Evolutionary conservation across 371 early-diverging fungal genomes (phyloP), one percentile per base, ranked within the genome.

Genomic region (Syncephalastrum sp.): DNA sequence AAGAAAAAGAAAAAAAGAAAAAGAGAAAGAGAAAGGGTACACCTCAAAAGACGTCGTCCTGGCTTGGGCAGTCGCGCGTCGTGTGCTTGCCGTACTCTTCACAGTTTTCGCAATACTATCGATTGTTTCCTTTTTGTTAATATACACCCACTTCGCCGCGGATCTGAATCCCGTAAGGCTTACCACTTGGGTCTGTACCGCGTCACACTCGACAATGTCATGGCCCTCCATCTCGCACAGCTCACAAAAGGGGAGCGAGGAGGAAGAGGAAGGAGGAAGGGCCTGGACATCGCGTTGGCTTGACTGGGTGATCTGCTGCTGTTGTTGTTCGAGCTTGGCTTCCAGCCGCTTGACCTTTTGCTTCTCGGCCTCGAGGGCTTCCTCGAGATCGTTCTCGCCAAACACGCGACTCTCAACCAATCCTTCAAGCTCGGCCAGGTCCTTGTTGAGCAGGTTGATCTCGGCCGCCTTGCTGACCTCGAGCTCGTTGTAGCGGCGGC

Each of bases 351-450:
- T 51, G 29, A 45, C 54, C 19, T 42, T 27, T 23, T 48, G 72
- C 53, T 67, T 69, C 50, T 83, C 83, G 7, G n/a, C 21, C 53
- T 77, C 76, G 1, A 82, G 57, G 42, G 76, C 67, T 53, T 86
- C 82, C 52, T 87, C 89, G 5, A 88, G 68, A 54, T 91, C 89
- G 2, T 81, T 73, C 51, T 90, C 87, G 24, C 75, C 74, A 62
- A 91, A 88, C 10, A 87, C 81, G 58, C 82, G 83, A 57, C 82
- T 85, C 67, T 91, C 92, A n/a, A 91, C 76, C 41, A 91, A 52
- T 3, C 81, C 63, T 57, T 91, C 92, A 16, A 89, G 61, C 21
- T 83, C 86, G 0, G 80, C 80, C 2, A 91, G 56, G 54, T 91
- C 89, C 56, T 83, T 86, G 56, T 81, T 81, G 14, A 90, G 62